A percentile compares a stretch with the other conserved stretches of the same genome.
Evolutionary conservation across 225 moss, liverwort and hornwort species (phyloP).

Genomic region (Physcomitrium patens): DNA sequence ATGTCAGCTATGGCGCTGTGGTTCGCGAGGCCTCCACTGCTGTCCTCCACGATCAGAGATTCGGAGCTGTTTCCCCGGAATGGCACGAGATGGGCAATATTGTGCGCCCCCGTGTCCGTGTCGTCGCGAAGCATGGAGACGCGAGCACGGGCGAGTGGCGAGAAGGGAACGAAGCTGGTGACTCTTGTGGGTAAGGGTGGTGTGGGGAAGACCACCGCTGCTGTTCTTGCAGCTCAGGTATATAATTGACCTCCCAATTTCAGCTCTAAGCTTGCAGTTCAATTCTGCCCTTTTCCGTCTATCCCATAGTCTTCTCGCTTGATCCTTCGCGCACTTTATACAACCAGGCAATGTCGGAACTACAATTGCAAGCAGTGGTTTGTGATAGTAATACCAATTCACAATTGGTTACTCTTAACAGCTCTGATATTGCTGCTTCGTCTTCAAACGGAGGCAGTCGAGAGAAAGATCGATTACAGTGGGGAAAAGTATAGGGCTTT

Average conservation of each 20-base stretch:
- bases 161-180: slow-evolving; percentile 62
- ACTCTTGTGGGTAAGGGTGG: slow-evolving; percentile 95
- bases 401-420: background rate
- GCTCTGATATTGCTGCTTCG: too few relatives aligned
- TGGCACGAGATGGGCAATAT: slow-evolving; percentile 1
- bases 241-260: background rate
- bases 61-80: slow-evolving; percentile 21
- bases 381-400: background rate
- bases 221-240: slow-evolving; percentile 95
- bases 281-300: background rate
- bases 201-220: slow-evolving; percentile 87
- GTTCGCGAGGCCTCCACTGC: slow-evolving; percentile 34
- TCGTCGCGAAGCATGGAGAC: slow-evolving; percentile 27
- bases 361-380: background rate
- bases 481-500: too few relatives aligned
- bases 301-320: background rate
- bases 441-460: background rate
- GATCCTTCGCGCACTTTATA: background rate
- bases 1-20: slow-evolving; percentile 51
- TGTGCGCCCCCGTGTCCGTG: slow-evolving; percentile 5
- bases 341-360: background rate
- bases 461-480: background rate
- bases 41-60: slow-evolving; percentile 23
- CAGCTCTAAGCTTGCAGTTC: background rate
- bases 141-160: slow-evolving; percentile 38